A percentile compares a stretch with the other conserved stretches of the same genome.
phyloP scores from a whole-genome alignment of 148 eudicot species.

The Silene uniflora region DNA sequence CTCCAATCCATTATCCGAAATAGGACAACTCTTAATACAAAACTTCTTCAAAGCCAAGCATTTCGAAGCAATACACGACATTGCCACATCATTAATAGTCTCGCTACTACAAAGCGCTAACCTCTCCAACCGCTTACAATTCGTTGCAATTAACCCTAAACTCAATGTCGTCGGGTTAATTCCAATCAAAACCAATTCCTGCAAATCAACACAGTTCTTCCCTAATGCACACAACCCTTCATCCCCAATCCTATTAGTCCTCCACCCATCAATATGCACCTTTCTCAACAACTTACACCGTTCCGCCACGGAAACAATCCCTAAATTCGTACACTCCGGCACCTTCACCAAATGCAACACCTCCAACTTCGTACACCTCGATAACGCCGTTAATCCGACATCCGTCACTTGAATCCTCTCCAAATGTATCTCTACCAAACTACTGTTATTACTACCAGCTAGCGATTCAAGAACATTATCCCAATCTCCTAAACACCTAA shows the following conservation, averaged over 20 bases:
- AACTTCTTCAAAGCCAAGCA: constrained; percentile 68
- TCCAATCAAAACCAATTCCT: constrained; percentile 73
- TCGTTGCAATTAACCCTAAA: constrained; percentile 47
- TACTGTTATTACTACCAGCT: constrained; percentile 21
- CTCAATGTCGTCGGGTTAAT: constrained; percentile 47
- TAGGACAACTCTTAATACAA: constrained; percentile 70
- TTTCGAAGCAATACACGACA: constrained; percentile 58
- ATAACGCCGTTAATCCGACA: constrained; percentile 47
- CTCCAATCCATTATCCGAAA: constrained; percentile 63
- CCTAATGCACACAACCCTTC: constrained; percentile 60
- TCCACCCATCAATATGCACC: constrained; percentile 89
- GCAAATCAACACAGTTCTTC: constrained; percentile 50
- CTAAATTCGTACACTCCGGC: constrained; percentile 60
- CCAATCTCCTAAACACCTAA: constrained; percentile 74
- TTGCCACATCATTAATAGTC: constrained; percentile 66
- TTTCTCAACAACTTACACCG: constrained; percentile 65
- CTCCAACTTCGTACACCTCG: constrained; percentile 48
- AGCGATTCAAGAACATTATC: constrained; percentile 51
- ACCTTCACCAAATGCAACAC: constrained; percentile 66
- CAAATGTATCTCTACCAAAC: constrained; percentile 56
- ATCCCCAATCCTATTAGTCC: constrained; percentile 76
- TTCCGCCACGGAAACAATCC: constrained; percentile 49
- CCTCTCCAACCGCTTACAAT: constrained; percentile 59
- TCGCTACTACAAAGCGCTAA: constrained; percentile 77
- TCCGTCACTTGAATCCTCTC: constrained; percentile 80